phyloP scores from a whole-genome alignment of 371 early-diverging fungal species.

The Chytridiales sp. region DNA sequence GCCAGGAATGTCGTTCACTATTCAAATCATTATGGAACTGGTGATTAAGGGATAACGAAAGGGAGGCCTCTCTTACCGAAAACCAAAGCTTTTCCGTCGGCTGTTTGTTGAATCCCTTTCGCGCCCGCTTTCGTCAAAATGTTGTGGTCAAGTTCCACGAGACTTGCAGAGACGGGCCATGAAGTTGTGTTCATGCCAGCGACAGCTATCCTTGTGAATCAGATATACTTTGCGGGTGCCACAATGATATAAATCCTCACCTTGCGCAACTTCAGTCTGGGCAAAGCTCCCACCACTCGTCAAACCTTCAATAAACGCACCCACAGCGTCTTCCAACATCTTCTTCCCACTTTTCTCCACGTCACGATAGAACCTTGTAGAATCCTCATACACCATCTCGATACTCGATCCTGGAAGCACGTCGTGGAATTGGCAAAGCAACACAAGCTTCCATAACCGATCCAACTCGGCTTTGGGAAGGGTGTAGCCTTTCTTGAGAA shows the following conservation, averaged over 20 bases:
- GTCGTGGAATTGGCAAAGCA: slow-evolving; percentile 91
- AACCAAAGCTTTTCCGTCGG: slow-evolving; percentile 16
- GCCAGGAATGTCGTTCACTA: slow-evolving; percentile 17
- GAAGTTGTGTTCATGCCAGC: slow-evolving; percentile 77
- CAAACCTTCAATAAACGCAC: slow-evolving; percentile 10
- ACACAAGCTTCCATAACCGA: slow-evolving; percentile 85
- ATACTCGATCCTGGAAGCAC: slow-evolving; percentile 90
- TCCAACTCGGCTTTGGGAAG: slow-evolving; percentile 62
- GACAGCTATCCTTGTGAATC: slow-evolving; percentile 33
- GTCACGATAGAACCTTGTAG: slow-evolving; percentile 54
- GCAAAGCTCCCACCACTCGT: too few species aligned
- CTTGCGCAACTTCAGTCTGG: slow-evolving; percentile 12
- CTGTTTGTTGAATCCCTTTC: slow-evolving; percentile 16
- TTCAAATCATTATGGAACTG: neutral
- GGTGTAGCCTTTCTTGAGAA: neutral
- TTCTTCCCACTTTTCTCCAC: slow-evolving; percentile 43
- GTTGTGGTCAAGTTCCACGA: slow-evolving; percentile 60
- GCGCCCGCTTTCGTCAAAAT: slow-evolving; percentile 13
- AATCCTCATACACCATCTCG: slow-evolving; percentile 85
- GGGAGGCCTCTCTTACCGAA: slow-evolving; percentile 9
- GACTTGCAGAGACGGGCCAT: slow-evolving; percentile 69
- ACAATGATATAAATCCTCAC: neutral
- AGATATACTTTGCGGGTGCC: neutral
- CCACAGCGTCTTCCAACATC: slow-evolving; percentile 43
- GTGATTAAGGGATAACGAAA: neutral